Percentiles rank a stretch among this genome's conserved stretches.
Evolutionary conservation across 2,329 filamentous ascomycete genomes (phyloP).

Genomic region (Fusarium guadeloupense): DNA sequence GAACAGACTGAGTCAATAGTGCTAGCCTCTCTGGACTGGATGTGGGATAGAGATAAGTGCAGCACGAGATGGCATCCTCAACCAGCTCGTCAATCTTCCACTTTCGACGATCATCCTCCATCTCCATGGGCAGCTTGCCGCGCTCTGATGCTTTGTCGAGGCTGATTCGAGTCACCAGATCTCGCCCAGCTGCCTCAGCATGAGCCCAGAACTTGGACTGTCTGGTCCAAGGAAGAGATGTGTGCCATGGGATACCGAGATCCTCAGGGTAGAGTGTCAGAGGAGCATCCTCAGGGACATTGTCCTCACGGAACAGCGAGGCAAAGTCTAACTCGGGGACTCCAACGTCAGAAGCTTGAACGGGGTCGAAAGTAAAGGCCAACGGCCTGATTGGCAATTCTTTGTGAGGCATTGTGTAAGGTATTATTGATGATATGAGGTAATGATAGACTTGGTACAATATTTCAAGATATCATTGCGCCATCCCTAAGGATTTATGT

Average conservation of each 20-base stretch:
- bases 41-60: slow-evolving; percentile 19
- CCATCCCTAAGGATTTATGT: slow-evolving; percentile 2
- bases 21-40: slow-evolving; percentile 4
- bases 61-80: slow-evolving; percentile 17
- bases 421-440: neutral
- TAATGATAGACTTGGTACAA: neutral
- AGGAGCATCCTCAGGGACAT: slow-evolving; percentile 2
- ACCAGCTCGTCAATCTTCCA: slow-evolving; percentile 24
- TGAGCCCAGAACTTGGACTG: slow-evolving; percentile 16
- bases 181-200: slow-evolving; percentile 1
- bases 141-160: slow-evolving; percentile 13
- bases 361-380: slow-evolving; percentile 7
- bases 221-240: slow-evolving; percentile 16
- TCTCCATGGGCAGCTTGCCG: slow-evolving; percentile 9
- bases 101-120: slow-evolving; percentile 14
- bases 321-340: slow-evolving; percentile 6
- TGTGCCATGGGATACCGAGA: slow-evolving; percentile 6
- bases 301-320: neutral
- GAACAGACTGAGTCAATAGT: slow-evolving; percentile 11
- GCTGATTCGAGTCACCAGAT: slow-evolving; percentile 8
- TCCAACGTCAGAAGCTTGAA: neutral
- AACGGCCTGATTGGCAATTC: slow-evolving; percentile 13
- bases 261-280: slow-evolving; percentile 2
- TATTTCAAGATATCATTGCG: neutral
- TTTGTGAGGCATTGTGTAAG: slow-evolving; percentile 17